Conservation (phyloP, 2,329 filamentous ascomycete genomes). For the Pseudocercospora fuligena region DNA sequence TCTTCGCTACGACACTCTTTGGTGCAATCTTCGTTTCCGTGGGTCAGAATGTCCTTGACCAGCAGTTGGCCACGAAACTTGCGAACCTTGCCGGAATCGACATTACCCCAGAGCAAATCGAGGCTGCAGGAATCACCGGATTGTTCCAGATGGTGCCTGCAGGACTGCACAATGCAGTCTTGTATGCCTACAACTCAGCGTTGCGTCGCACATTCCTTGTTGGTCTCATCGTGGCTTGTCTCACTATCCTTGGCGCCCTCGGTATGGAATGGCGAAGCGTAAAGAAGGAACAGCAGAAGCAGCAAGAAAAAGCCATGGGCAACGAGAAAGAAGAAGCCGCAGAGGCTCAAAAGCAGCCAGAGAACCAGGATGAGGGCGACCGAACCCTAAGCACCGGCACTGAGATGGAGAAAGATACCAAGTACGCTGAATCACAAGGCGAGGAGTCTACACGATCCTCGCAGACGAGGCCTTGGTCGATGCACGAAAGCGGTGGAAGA, state of each 20-base stretch:
- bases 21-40: conserved; percentile 51
- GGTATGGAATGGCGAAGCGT: conserved; percentile 35
- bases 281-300: conserved; percentile 27
- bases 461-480: neutral
- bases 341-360: neutral
- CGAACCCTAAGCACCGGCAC: neutral
- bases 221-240: conserved; percentile 27
- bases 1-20: conserved; percentile 50
- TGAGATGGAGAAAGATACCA: neutral
- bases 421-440: neutral
- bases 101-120: neutral
- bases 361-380: neutral
- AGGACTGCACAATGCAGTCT: conserved; percentile 14
- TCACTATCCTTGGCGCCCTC: conserved; percentile 30
- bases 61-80: neutral
- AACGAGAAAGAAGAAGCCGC: neutral
- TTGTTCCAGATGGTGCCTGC: neutral
- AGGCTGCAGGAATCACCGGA: neutral
- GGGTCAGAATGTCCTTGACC: conserved; percentile 41
- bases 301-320: conserved; percentile 44
- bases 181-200: conserved; percentile 18
- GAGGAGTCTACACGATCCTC: neutral
- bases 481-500: neutral
- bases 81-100: neutral
- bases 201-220: conserved; percentile 1